phyloP scores from a whole-genome alignment of 2,329 filamentous ascomycete species.

The Tolypocladium pustulatum region DNA sequence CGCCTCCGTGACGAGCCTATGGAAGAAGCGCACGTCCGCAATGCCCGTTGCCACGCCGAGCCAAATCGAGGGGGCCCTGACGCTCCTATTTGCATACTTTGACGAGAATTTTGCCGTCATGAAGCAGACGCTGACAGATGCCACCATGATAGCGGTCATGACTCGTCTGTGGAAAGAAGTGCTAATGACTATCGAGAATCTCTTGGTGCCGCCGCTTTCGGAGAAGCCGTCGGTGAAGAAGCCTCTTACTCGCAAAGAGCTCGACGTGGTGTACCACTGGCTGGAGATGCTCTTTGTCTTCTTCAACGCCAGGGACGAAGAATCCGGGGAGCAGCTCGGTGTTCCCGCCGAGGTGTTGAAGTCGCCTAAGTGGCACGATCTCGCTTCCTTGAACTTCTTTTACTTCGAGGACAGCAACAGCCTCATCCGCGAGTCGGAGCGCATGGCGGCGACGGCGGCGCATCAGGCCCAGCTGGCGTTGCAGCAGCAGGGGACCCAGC shows the following conservation, averaged over 20 bases:
- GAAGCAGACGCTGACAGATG: conserved; percentile 89
- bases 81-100: conserved; percentile 85
- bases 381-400: conserved; percentile 95
- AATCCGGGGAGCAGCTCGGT: conserved; percentile 68
- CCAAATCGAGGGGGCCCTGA: conserved; percentile 72
- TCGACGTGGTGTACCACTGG: conserved; percentile 95
- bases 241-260: conserved; percentile 73
- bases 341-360: conserved; percentile 87
- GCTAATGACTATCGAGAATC: conserved; percentile 75
- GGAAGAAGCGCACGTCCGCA: conserved; percentile 48
- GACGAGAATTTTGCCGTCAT: conserved; percentile 98
- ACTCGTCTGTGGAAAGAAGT: conserved; percentile 97
- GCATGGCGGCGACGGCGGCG: conserved; percentile 83
- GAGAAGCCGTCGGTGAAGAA: conserved; percentile 87
- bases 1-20: conserved; percentile 61
- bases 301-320: conserved; percentile 87
- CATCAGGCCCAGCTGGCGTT: conserved; percentile 63
- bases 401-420: conserved; percentile 91
- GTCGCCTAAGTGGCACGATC: conserved; percentile 95
- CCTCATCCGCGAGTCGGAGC: conserved; percentile 87
- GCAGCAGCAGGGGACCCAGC: conserved; percentile 31
- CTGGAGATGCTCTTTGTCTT: conserved; percentile 83
- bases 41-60: conserved; percentile 51
- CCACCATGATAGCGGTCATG: conserved; percentile 99
- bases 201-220: conserved; percentile 86